Evolutionary conservation across 1,139 yeast species (phyloP), one percentile per base, ranked within the genome.

Genomic region (Meyerozyma elateridarum): DNA sequence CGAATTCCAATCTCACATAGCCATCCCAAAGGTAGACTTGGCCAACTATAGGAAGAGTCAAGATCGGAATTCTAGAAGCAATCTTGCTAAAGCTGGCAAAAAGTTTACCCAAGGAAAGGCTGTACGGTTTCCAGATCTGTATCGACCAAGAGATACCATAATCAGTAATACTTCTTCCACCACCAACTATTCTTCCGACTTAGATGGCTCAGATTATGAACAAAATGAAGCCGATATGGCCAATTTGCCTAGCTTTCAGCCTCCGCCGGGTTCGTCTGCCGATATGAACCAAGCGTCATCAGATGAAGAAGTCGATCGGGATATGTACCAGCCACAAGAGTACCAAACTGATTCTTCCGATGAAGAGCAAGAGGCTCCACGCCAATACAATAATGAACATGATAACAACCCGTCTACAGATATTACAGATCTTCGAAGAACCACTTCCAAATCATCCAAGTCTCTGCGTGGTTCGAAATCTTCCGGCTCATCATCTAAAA

Each of bases 31-130:
- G 15, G 46, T 61, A 19, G 48, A 55, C 33, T 38, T 59, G 20
- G 45, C 44, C 22, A 42, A 49, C 20, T 38, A 41, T 26, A 46
- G 54, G 31, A 49, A 46, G 35, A 52, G 55, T 30, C 51, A 56
- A 17, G 46, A 48, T 25, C 49, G 41, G 29, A 45, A 36, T 25
- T 40, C 54, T 15, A 47, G 42, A 17, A 37, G 51, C 11, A 52
- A 51, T 35, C 38, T 62, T 13, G 60, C 56, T 14, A 61, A 61
- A 37, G 66, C 67, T 2, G 62, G 62, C 3, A 55, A 56, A 34
- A 60, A 52, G 33, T 40, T 58, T 25, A 52, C 54, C 25, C 41
- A 43, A 20, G 52, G 52, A 12, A 51, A 52, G 32, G 38, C 54
- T 11, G 63, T 57, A 3, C 45, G 62, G 20, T 56, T 59, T 33